These are phyloP conservation scores for Colletotrichum somersetense DNA, from an alignment of 2,329 filamentous ascomycete species.

Conservation along the genomic window DNA sequence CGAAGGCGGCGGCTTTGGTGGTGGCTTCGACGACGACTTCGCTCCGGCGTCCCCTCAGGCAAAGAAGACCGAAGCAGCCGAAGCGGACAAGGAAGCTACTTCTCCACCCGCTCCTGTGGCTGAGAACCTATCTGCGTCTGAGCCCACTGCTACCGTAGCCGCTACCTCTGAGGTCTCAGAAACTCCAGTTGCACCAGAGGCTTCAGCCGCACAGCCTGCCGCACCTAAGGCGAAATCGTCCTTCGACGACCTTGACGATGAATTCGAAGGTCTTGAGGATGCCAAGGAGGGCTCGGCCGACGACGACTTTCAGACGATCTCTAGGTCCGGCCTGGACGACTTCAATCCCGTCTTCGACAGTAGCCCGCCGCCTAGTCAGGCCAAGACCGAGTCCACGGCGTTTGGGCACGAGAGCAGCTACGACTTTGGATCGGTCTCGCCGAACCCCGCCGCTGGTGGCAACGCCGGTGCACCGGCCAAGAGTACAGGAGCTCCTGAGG, in stretches of 20 bases:
- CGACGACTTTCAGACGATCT: slow-evolving; percentile 83
- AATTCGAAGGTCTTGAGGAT: slow-evolving; percentile 86
- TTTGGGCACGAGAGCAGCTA: slow-evolving; percentile 70
- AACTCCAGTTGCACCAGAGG: neutral
- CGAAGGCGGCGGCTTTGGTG: slow-evolving; percentile 86
- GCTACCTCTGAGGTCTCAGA: slow-evolving; percentile 45
- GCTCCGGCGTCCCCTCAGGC: slow-evolving; percentile 69
- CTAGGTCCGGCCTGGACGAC: slow-evolving; percentile 78
- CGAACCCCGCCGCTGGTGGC: slow-evolving; percentile 48
- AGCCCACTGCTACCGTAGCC: slow-evolving; percentile 46
- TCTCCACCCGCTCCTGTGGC: slow-evolving; percentile 6
- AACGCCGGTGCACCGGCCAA: slow-evolving; percentile 56
- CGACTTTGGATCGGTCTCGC: slow-evolving; percentile 66
- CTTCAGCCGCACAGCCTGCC: slow-evolving; percentile 47
- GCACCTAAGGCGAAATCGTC: slow-evolving; percentile 58
- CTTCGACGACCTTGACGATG: slow-evolving; percentile 83
- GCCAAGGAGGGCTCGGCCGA: slow-evolving; percentile 84
- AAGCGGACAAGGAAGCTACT: slow-evolving; percentile 40
- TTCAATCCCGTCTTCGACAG: slow-evolving; percentile 88
- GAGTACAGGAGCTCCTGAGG: slow-evolving; percentile 55
- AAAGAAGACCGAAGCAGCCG: slow-evolving; percentile 48
- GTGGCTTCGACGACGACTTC: slow-evolving; percentile 95
- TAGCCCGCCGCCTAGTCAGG: slow-evolving; percentile 66
- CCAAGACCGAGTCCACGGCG: slow-evolving; percentile 65
- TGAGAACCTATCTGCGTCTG: slow-evolving; percentile 9